A percentile compares a stretch with the other conserved stretches of the same genome.
Conservation (phyloP, 1,139 yeast species). For the Chernovozyma sophiae-reginae region DNA sequence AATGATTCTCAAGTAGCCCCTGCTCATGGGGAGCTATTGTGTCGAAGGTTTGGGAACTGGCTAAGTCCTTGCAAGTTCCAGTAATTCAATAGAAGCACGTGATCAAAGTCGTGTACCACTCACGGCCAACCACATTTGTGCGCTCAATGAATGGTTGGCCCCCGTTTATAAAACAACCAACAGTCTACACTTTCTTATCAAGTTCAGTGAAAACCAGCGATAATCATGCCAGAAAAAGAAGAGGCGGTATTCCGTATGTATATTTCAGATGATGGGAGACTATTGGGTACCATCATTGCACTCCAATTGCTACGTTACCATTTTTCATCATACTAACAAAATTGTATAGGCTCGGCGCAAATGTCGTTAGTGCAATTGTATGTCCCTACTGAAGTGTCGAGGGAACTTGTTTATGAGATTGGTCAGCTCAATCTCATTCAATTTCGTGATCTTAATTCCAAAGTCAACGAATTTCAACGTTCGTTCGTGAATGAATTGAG, state of each 20-base stretch:
- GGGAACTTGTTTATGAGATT: conserved; percentile 61
- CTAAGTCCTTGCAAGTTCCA: too few species aligned
- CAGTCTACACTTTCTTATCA: neutral
- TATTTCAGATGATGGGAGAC: too few species aligned
- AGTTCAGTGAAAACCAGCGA: neutral
- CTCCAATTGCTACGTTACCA: too few species aligned
- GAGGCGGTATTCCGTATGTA: conserved; percentile 69
- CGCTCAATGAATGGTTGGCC: neutral
- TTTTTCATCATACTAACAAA: too few species aligned
- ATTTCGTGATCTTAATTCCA: conserved; percentile 65
- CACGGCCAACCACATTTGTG: conserved; percentile 2
- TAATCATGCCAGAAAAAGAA: conserved; percentile 33
- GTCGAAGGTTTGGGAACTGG: too few species aligned
- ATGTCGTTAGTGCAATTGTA: conserved; percentile 74
- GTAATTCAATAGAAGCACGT: neutral
- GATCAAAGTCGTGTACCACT: conserved; percentile 4
- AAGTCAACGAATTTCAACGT: conserved; percentile 68
- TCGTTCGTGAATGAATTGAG: conserved; percentile 67
- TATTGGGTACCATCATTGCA: too few species aligned
- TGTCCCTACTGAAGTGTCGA: conserved; percentile 65
- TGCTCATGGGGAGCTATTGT: too few species aligned
- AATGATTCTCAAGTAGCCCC: too few species aligned
- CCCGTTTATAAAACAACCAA: neutral
- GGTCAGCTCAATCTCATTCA: conserved; percentile 65
- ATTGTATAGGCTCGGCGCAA: conserved; percentile 60